Evolutionary conservation across 345 rosid genomes (phyloP).

Genomic region (Acer negundo): DNA sequence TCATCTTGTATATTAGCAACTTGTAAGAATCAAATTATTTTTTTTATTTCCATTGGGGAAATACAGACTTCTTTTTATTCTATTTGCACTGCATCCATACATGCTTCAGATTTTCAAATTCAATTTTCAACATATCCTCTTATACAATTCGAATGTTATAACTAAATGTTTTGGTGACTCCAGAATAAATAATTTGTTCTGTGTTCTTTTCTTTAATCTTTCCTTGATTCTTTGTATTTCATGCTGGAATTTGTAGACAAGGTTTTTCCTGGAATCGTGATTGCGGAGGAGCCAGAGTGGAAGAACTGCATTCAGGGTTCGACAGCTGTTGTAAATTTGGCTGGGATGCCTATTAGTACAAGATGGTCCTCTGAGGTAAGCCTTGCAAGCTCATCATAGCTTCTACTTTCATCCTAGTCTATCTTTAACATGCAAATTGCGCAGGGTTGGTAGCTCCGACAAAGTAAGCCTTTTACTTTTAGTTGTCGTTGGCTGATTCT

Average conservation of each 20-base stretch:
- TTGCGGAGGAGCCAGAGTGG: conserved; percentile 85
- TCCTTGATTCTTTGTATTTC: conserved; percentile 12
- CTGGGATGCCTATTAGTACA: conserved; percentile 86
- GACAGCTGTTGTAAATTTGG: conserved; percentile 89
- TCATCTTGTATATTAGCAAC: conserved; percentile 5
- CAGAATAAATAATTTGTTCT: background rate
- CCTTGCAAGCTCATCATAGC: background rate
- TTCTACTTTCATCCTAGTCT: conserved; percentile 3
- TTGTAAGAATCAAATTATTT: background rate
- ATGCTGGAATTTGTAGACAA: conserved; percentile 42
- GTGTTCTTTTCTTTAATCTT: background rate
- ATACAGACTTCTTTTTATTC: background rate
- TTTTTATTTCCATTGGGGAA: background rate
- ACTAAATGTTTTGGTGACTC: background rate
- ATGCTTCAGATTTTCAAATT: background rate
- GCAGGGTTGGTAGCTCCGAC: background rate
- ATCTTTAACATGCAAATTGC: background rate
- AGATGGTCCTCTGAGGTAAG: conserved; percentile 95
- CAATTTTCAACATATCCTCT: background rate
- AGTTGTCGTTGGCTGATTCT: background rate
- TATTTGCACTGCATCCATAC: background rate
- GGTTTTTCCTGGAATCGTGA: conserved; percentile 66
- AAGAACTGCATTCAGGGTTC: conserved; percentile 68
- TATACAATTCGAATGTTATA: background rate
- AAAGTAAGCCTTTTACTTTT: background rate